Conservation (phyloP, 805 yeast genomes). For the Metschnikowia proteae region DNA sequence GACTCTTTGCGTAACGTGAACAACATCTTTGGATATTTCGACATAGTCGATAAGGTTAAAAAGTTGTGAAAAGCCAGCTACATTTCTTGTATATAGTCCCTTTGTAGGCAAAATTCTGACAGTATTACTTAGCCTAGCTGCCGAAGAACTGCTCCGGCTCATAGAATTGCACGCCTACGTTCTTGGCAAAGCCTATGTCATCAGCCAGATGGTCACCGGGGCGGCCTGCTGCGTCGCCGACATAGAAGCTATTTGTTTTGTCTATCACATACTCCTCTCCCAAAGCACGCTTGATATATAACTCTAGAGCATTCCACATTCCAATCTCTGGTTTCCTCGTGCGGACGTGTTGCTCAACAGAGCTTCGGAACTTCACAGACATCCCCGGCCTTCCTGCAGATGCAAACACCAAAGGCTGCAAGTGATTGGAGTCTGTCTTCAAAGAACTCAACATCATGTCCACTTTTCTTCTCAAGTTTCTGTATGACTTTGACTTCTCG, state of each 20-base stretch:
- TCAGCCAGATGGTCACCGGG: conserved; percentile 72
- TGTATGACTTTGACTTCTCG: conserved; percentile 29
- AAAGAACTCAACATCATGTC: conserved; percentile 32
- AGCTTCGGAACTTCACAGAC: conserved; percentile 18
- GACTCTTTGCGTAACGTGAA: conserved; percentile 27
- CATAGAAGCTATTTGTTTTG: conserved; percentile 50
- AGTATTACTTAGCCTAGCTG: background rate
- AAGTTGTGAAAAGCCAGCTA: conserved; percentile 2
- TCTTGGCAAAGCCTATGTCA: conserved; percentile 66
- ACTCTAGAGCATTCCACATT: conserved; percentile 60
- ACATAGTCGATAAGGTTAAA: conserved; percentile 53
- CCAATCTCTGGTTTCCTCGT: conserved; percentile 77
- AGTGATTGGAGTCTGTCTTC: conserved; percentile 18
- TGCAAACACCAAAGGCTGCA: conserved; percentile 51
- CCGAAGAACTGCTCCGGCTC: conserved; percentile 70
- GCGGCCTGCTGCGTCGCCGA: conserved; percentile 98
- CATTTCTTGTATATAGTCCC: conserved; percentile 4
- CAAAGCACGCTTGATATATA: conserved; percentile 30
- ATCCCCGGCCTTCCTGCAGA: conserved; percentile 53
- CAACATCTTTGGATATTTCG: conserved; percentile 61
- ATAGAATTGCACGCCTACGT: conserved; percentile 48
- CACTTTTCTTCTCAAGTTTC: conserved; percentile 42
- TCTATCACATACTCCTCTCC: conserved; percentile 32
- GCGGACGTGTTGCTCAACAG: conserved; percentile 29
- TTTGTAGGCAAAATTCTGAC: no score